Evolutionary conservation across 306 rosid genomes (phyloP), one percentile per base, ranked within the genome.

Genomic region (Pachyrhizus erosus): DNA sequence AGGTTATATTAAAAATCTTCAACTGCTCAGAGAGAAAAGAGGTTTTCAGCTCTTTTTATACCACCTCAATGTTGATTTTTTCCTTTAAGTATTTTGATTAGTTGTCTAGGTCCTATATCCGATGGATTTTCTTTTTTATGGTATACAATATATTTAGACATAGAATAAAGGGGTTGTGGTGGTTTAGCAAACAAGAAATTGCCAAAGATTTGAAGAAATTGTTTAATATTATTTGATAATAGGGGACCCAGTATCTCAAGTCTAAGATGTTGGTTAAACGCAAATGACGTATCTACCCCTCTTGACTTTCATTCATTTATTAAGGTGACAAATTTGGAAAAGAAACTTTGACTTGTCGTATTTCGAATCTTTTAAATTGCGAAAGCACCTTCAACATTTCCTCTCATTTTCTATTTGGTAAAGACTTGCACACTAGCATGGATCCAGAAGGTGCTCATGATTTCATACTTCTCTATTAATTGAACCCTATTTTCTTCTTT

Each of bases 281-380:
- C 11, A 84, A 87, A 88, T 86, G 85, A 88, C 93, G 46, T 7
- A 84, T 24, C 42, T 84, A 76, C 84, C 90, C 94, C 83, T 84
- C 46, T 90, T 88, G 90, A 92, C 93, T 83, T 78, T 83, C 43
- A 12, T 62, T 73, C 65, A 81, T 33, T 42, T 15, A 13, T 26
- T n/a, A n/a, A n/a, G 76, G 79, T 75, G 43, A 58, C 31, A 45
- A 72, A 43, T 75, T 71, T 57, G 79, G 8, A 39, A 77, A 66
- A 13, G 7, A 1, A 64, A 17, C 14, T 3, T 49, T 58, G 66
- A 15, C 60, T 61, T 81, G 70, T 61, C 54, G 27, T 74, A 12
- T 70, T 78, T 70, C 18, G 40, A 71, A 31, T 42, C 23, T 77
- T 86, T 73, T 29, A 43, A 23, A 78, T 37, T 31, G 6, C 43